Conservation (phyloP, 805 yeast species). For the Candida namnaoensis region DNA sequence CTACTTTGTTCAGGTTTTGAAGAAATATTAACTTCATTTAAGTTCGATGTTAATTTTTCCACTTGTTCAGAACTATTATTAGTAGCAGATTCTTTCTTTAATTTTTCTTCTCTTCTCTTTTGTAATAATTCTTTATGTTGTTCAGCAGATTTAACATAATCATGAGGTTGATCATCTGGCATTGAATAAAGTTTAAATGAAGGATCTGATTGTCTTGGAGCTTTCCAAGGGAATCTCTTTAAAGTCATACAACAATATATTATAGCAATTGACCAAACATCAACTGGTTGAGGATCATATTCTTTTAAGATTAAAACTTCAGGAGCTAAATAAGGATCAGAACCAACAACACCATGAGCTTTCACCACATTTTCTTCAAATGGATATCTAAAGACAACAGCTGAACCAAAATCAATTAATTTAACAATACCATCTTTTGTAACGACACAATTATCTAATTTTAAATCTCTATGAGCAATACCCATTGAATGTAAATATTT, state of each 20-base stretch:
- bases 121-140: conserved; percentile 58
- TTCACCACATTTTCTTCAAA: conserved; percentile 48
- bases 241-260: conserved; percentile 83
- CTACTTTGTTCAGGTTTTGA: too few species aligned
- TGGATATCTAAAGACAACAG: conserved; percentile 76
- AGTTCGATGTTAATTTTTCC: conserved; percentile 7
- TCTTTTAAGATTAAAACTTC: conserved; percentile 51
- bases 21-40: conserved; percentile 8
- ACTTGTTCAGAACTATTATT: conserved; percentile 5
- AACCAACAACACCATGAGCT: conserved; percentile 75
- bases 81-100: conserved; percentile 12
- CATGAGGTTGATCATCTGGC: conserved; percentile 71
- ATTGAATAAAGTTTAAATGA: conserved; percentile 58
- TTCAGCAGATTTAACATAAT: conserved; percentile 62
- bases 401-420: conserved; percentile 77
- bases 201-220: conserved; percentile 61
- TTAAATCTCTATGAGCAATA: conserved; percentile 87
- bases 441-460: conserved; percentile 90
- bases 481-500: conserved; percentile 72
- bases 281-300: conserved; percentile 74
- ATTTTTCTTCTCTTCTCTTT: conserved; percentile 45
- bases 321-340: conserved; percentile 83
- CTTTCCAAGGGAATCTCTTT: conserved; percentile 84
- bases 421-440: conserved; percentile 63
- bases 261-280: conserved; percentile 79